Percentiles rank a stretch among this genome's conserved stretches.
phyloP scores from a whole-genome alignment of 2,329 filamentous ascomycete genomes.

The Clonostachys rosea region DNA sequence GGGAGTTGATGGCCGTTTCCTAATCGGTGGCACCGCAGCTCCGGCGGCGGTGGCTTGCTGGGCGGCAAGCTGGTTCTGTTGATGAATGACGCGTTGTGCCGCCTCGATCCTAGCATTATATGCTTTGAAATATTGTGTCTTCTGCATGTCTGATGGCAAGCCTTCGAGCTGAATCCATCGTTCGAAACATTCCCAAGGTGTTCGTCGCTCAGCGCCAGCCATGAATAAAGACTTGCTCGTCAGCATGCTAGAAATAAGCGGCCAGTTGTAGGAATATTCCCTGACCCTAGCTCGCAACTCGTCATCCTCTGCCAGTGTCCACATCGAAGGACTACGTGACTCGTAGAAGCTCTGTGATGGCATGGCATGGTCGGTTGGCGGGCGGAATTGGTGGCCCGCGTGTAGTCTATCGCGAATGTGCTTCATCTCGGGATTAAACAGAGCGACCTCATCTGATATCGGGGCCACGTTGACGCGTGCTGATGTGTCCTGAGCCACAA shows the following conservation, averaged over 20 bases:
- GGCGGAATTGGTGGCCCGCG: slow-evolving; percentile 86
- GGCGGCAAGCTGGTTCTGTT: slow-evolving; percentile 44
- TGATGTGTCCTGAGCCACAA: slow-evolving; percentile 31
- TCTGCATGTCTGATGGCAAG: slow-evolving; percentile 86
- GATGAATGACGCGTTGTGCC: slow-evolving; percentile 49
- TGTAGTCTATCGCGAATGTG: slow-evolving; percentile 85
- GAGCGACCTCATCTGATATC: slow-evolving; percentile 70
- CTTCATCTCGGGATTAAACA: slow-evolving; percentile 89
- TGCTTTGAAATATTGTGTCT: slow-evolving; percentile 88
- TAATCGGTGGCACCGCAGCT: slow-evolving; percentile 28
- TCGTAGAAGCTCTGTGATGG: slow-evolving; percentile 89
- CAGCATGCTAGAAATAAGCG: slow-evolving; percentile 80
- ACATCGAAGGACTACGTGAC: slow-evolving; percentile 79
- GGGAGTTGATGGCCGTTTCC: slow-evolving; percentile 71
- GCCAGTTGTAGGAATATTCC: slow-evolving; percentile 98
- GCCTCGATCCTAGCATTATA: slow-evolving; percentile 58
- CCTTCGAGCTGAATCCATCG: slow-evolving; percentile 92
- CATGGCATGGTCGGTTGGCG: slow-evolving; percentile 89
- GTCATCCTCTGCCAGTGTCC: slow-evolving; percentile 87
- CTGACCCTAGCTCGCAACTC: slow-evolving; percentile 80
- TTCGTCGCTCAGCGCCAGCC: slow-evolving; percentile 85
- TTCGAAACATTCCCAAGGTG: slow-evolving; percentile 98
- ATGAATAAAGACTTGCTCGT: slow-evolving; percentile 69
- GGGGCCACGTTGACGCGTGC: slow-evolving; percentile 51
- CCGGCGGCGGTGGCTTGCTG: slow-evolving; percentile 43